Evolutionary conservation across 176 grass and related monocot species (phyloP).

Genomic region (Coix lacrymajobi): DNA sequence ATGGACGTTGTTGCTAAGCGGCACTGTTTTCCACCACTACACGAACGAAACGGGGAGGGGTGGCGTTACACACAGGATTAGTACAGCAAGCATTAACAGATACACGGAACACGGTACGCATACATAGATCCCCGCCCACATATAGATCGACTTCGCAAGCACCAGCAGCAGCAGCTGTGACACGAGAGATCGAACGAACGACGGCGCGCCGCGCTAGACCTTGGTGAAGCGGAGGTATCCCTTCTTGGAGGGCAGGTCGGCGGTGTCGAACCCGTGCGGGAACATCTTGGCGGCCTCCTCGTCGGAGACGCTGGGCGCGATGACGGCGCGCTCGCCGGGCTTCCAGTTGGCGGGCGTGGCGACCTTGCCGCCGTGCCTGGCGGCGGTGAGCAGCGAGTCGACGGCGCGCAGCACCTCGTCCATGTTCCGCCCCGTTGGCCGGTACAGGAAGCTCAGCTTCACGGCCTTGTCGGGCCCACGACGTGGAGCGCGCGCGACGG

Average conservation of each 20-base stretch:
- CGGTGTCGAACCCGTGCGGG: constrained; percentile 45
- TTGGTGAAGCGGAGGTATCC: constrained; percentile 76
- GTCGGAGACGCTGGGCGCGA: constrained; percentile 56
- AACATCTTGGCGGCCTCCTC: constrained; percentile 72
- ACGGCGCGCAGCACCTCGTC: constrained; percentile 76
- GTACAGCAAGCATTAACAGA: too few relatives aligned
- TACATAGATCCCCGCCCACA: too few relatives aligned
- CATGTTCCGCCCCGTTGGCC: constrained; percentile 74
- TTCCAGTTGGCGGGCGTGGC: constrained; percentile 89
- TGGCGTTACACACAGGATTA: too few relatives aligned
- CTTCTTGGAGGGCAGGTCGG: constrained; percentile 70
- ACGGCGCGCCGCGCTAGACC: too few relatives aligned
- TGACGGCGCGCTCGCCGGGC: constrained; percentile 58
- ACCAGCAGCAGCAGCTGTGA: too few relatives aligned
- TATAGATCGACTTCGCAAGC: too few relatives aligned
- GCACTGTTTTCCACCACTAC: too few relatives aligned
- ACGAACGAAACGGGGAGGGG: too few relatives aligned
- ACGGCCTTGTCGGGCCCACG: constrained; percentile 74
- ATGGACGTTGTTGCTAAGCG: too few relatives aligned
- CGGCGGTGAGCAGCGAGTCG: constrained; percentile 62
- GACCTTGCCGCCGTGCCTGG: constrained; percentile 43
- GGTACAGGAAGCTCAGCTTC: constrained; percentile 82
- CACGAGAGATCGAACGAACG: too few relatives aligned
- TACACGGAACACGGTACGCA: too few relatives aligned
- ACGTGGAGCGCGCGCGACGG: constrained; percentile 70